Percentiles rank a stretch among this genome's conserved stretches.
Conservation (phyloP, 257 asterid genomes). For the Salvia miltiorrhiza region DNA sequence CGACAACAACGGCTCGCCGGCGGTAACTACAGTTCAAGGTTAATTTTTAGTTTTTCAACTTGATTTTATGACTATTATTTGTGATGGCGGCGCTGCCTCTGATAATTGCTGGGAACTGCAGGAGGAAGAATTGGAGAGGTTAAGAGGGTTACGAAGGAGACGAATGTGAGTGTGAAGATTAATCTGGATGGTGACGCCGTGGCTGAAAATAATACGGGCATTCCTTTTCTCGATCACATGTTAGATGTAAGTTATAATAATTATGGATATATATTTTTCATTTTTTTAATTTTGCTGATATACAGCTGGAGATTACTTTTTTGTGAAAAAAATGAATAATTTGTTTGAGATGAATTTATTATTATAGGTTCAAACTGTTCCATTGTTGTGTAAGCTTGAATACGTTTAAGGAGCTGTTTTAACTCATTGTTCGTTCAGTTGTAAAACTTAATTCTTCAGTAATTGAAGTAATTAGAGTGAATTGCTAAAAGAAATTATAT, state of each 20-base stretch:
- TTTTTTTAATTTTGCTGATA: not conserved
- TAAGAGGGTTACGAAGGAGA: conserved; percentile 88
- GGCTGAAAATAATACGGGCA: conserved; percentile 75
- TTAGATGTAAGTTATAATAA: conserved; percentile 62
- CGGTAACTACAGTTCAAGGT: conserved; percentile 40
- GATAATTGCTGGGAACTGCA: conserved; percentile 2
- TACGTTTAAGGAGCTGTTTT: not conserved
- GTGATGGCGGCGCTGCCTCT: not conserved
- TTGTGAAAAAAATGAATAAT: not conserved
- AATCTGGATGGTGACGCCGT: conserved; percentile 87
- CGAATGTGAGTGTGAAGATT: conserved; percentile 76
- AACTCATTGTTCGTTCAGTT: not conserved
- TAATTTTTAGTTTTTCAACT: not conserved
- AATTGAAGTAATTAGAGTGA: not conserved
- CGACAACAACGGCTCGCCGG: conserved; percentile 50
- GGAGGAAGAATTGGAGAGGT: conserved; percentile 82
- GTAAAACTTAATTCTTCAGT: not conserved
- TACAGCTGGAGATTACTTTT: not conserved
- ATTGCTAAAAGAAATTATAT: no score
- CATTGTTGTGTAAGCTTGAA: not conserved
- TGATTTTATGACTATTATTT: not conserved
- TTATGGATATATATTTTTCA: not conserved
- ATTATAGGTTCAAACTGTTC: not conserved
- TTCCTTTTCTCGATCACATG: conserved; percentile 96
- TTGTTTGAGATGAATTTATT: conserved; percentile 6